A percentile compares a stretch with the other conserved stretches of the same genome.
phyloP scores from a whole-genome alignment of 805 yeast genomes.

The Spathaspora arborariae region DNA sequence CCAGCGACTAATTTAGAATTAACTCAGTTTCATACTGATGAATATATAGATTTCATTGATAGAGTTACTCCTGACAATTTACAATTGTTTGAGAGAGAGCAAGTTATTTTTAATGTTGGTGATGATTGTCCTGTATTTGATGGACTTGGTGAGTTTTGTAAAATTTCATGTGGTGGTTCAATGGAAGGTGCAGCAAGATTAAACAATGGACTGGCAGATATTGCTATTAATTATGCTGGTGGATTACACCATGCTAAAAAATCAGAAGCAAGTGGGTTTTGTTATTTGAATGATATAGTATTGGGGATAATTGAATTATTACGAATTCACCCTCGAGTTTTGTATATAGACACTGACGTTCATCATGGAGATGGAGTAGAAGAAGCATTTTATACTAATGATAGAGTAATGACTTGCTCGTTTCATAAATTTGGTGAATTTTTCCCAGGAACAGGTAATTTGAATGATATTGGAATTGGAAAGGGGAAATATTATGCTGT shows the following conservation, averaged over 20 bases:
- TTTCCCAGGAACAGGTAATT: slow-evolving; percentile 96
- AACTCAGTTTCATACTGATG: slow-evolving; percentile 98
- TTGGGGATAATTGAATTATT: slow-evolving; percentile 81
- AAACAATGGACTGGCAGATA: slow-evolving; percentile 83
- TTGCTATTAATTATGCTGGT: slow-evolving; percentile 95
- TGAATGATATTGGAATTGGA: slow-evolving; percentile 87
- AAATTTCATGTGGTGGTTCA: slow-evolving; percentile 90
- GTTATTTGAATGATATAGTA: slow-evolving; percentile 93
- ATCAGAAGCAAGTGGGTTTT: slow-evolving; percentile 91
- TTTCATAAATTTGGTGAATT: slow-evolving; percentile 96
- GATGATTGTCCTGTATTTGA: slow-evolving; percentile 96
- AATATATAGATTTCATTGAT: slow-evolving; percentile 87
- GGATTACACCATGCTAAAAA: slow-evolving; percentile 98
- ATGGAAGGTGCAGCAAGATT: slow-evolving; percentile 92
- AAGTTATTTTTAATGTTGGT: slow-evolving; percentile 90
- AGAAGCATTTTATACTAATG: slow-evolving; percentile 93
- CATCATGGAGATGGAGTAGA: slow-evolving; percentile 99
- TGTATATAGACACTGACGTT: slow-evolving; percentile 91
- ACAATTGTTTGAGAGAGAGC: slow-evolving; percentile 82
- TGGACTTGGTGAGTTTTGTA: slow-evolving; percentile 89
- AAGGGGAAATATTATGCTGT: slow-evolving; percentile 86
- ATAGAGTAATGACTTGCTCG: slow-evolving; percentile 93
- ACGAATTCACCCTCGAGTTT: slow-evolving; percentile 86
- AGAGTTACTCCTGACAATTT: slow-evolving; percentile 91
- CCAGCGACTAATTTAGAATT: slow-evolving; percentile 97